These are phyloP conservation scores for Kazachstania taianensis DNA, from an alignment of 805 yeast species.

Conservation along the genomic window DNA sequence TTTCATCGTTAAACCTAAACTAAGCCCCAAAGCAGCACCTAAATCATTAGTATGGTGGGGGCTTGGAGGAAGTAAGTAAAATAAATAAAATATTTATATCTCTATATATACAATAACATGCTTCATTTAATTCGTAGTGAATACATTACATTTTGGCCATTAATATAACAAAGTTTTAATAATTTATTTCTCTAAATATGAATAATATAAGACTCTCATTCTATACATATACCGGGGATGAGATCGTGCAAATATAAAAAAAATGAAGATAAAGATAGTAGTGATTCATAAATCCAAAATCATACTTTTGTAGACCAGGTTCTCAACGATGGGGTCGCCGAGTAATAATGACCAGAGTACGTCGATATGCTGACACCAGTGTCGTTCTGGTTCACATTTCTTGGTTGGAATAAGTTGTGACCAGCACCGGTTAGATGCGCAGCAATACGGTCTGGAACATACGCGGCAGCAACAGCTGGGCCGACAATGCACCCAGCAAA, in stretches of 20 bases:
- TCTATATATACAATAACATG: no score
- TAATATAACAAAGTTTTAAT: no score
- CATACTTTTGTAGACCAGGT: constrained; percentile 43
- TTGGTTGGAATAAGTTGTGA: constrained; percentile 81
- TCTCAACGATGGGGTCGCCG: constrained; percentile 41
- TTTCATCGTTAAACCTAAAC: constrained; percentile 58
- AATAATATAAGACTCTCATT: no score
- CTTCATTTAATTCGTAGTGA: no score
- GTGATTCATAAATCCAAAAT: no score
- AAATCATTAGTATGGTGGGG: constrained; percentile 55
- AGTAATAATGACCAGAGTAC: constrained; percentile 30
- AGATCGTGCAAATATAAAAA: no score
- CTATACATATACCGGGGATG: no score
- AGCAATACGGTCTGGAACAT: constrained; percentile 32
- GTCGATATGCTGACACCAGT: constrained; percentile 47
- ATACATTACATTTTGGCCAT: no score
- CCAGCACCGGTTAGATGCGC: constrained; percentile 31
- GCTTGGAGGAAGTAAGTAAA: no score
- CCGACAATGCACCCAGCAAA: constrained; percentile 76
- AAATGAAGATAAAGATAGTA: no score
- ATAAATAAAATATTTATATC: no score
- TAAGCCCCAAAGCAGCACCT: constrained; percentile 34
- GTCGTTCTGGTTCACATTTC: constrained; percentile 70
- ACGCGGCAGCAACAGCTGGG: constrained; percentile 76
- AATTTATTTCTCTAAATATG: no score